phyloP scores from a whole-genome alignment of 495 filamentous ascomycete species.

The Thozetella sp. region DNA sequence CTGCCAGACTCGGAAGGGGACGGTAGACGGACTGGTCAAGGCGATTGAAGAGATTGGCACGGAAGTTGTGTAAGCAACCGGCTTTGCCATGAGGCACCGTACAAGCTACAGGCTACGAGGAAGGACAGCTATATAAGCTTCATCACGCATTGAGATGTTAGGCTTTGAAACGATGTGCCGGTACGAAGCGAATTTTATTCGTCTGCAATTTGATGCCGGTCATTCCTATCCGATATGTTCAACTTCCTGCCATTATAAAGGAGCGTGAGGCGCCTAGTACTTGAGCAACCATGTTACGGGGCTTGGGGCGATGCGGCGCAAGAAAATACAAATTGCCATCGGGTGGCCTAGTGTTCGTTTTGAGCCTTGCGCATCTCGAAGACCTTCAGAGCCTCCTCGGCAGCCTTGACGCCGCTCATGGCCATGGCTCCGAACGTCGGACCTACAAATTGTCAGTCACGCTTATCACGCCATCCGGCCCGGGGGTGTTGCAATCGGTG shows the following conservation, averaged over 20 bases:
- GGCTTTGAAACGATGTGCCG: no score
- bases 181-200: no score
- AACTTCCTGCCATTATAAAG: neutral
- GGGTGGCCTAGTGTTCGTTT: slow-evolving; percentile 24
- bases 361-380: slow-evolving; percentile 75
- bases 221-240: neutral
- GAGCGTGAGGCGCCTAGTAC: neutral
- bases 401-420: slow-evolving; percentile 82
- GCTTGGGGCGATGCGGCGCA: neutral
- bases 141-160: no score
- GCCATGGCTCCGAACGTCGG: slow-evolving; percentile 81
- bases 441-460: slow-evolving; percentile 7
- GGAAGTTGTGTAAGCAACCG: slow-evolving; percentile 28
- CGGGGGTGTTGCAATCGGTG: neutral
- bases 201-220: neutral
- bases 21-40: slow-evolving; percentile 75
- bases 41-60: slow-evolving; percentile 70
- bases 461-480: neutral
- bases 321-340: neutral
- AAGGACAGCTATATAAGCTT: no score
- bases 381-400: slow-evolving; percentile 77
- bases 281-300: neutral
- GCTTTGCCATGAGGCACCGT: neutral
- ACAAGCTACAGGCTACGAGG: neutral
- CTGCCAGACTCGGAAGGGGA: slow-evolving; percentile 68